Evolutionary conservation across 805 yeast species (phyloP).

Genomic region (Vanderwaltozyma yarrowii): DNA sequence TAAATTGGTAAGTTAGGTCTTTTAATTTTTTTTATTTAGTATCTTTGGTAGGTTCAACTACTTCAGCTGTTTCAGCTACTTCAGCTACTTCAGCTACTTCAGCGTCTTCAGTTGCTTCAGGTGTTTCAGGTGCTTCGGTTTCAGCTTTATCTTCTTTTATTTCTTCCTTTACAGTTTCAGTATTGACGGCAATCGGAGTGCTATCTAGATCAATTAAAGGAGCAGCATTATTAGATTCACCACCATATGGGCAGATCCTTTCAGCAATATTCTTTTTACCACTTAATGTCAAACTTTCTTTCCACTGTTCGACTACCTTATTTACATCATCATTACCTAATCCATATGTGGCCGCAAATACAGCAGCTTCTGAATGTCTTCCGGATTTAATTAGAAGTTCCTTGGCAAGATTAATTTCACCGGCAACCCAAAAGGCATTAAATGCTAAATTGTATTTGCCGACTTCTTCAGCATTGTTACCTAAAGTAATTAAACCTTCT

Average conservation of each 20-base stretch:
- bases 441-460: conserved; percentile 89
- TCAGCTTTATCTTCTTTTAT: conserved; percentile 14
- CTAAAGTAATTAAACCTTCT: conserved; percentile 50
- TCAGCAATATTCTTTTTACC: conserved; percentile 53
- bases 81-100: conserved; percentile 9
- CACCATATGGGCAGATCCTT: conserved; percentile 41
- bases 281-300: conserved; percentile 37
- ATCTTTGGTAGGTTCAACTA: too few relatives aligned
- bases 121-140: conserved; percentile 12
- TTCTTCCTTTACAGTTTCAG: conserved; percentile 18
- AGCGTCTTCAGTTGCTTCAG: conserved; percentile 10
- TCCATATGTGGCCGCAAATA: conserved; percentile 67
- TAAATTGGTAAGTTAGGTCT: too few relatives aligned
- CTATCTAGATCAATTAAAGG: conserved; percentile 35
- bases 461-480: conserved; percentile 50
- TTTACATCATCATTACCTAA: conserved; percentile 33
- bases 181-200: conserved; percentile 13
- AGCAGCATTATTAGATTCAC: conserved; percentile 15
- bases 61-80: conserved; percentile 4
- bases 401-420: conserved; percentile 55
- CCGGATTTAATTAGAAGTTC: conserved; percentile 57
- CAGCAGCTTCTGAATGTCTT: conserved; percentile 74
- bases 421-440: conserved; percentile 81
- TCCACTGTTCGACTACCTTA: conserved; percentile 56
- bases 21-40: too few relatives aligned